These are phyloP conservation scores for Zasmidium cellare DNA, from an alignment of 2,329 filamentous ascomycete species.

Conservation along the genomic window DNA sequence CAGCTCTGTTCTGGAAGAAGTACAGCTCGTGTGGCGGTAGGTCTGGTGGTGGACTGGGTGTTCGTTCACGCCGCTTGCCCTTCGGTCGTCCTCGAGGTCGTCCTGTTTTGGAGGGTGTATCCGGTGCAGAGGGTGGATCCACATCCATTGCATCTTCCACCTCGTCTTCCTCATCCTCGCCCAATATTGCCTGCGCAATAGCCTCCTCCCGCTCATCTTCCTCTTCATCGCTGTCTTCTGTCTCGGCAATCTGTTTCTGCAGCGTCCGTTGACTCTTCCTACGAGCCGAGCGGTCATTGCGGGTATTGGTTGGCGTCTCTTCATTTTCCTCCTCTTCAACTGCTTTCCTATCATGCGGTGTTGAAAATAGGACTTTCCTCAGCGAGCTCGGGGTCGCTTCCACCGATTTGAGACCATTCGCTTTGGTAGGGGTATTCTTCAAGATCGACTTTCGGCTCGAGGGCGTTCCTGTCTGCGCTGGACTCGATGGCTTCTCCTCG, in stretches of 20 bases:
- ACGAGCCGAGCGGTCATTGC: constrained; percentile 80
- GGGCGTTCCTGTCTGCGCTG: constrained; percentile 28
- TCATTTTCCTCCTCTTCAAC: constrained; percentile 44
- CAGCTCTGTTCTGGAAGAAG: constrained; percentile 87
- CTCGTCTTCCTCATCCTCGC: constrained; percentile 32
- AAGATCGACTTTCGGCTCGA: constrained; percentile 35
- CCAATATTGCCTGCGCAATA: constrained; percentile 28
- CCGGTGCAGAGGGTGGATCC: constrained; percentile 44
- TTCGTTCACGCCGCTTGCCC: constrained; percentile 57
- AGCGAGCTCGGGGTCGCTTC: constrained; percentile 45
- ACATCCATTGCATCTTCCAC: constrained; percentile 37
- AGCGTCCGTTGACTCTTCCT: constrained; percentile 79
- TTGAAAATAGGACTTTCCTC: constrained; percentile 49
- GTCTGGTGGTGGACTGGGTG: constrained; percentile 79
- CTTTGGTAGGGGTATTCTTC: constrained; percentile 31
- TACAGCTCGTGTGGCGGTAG: constrained; percentile 87
- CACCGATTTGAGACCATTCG: constrained; percentile 23
- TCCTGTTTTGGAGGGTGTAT: constrained; percentile 47
- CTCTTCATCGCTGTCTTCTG: constrained; percentile 67
- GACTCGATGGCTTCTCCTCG: constrained; percentile 12
- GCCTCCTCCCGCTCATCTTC: constrained; percentile 51
- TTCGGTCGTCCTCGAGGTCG: constrained; percentile 53
- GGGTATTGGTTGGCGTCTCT: constrained; percentile 56
- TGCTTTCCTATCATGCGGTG: constrained; percentile 41
- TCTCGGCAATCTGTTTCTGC: constrained; percentile 68